phyloP scores from a whole-genome alignment of 805 yeast species.

The Metschnikowia dekortorum region DNA sequence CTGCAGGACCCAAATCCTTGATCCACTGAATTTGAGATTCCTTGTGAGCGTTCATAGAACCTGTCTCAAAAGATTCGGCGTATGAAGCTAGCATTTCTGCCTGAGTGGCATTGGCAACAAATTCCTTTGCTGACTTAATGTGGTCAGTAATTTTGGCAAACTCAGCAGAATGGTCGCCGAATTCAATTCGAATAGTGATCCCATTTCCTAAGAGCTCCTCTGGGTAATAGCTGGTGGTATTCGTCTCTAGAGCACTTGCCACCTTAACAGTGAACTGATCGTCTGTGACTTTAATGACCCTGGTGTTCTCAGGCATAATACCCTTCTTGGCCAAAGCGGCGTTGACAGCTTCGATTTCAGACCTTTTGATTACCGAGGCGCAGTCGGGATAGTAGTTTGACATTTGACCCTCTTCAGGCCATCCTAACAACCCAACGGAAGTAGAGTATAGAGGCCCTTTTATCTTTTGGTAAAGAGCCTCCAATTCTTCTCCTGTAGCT shows the following conservation, averaged over 20 bases:
- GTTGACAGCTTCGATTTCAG: conserved; percentile 65
- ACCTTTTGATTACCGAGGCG: conserved; percentile 38
- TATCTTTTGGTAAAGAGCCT: conserved; percentile 39
- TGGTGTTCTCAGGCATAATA: conserved; percentile 75
- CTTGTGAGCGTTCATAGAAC: conserved; percentile 81
- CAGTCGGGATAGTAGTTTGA: conserved; percentile 65
- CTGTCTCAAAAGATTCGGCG: conserved; percentile 67
- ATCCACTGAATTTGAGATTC: conserved; percentile 86
- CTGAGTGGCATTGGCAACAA: conserved; percentile 74
- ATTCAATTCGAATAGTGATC: conserved; percentile 48
- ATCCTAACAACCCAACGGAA: conserved; percentile 56
- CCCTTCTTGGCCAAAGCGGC: conserved; percentile 57
- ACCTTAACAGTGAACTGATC: conserved; percentile 55
- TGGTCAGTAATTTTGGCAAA: conserved; percentile 55
- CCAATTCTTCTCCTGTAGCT: conserved; percentile 33
- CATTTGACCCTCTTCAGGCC: conserved; percentile 71
- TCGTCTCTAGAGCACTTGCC: conserved; percentile 56
- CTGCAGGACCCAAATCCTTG: conserved; percentile 73
- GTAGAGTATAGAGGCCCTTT: conserved; percentile 50
- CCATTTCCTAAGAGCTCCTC: conserved; percentile 33
- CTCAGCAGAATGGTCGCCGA: conserved; percentile 75
- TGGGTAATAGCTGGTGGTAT: conserved; percentile 53
- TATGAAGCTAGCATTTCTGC: conserved; percentile 60
- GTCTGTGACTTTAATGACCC: conserved; percentile 56
- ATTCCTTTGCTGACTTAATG: conserved; percentile 51